A percentile compares a stretch with the other conserved stretches of the same genome.
Evolutionary conservation across 352 stramenopile species (phyloP).

Genomic region (Halophytophthora polymorphica): DNA sequence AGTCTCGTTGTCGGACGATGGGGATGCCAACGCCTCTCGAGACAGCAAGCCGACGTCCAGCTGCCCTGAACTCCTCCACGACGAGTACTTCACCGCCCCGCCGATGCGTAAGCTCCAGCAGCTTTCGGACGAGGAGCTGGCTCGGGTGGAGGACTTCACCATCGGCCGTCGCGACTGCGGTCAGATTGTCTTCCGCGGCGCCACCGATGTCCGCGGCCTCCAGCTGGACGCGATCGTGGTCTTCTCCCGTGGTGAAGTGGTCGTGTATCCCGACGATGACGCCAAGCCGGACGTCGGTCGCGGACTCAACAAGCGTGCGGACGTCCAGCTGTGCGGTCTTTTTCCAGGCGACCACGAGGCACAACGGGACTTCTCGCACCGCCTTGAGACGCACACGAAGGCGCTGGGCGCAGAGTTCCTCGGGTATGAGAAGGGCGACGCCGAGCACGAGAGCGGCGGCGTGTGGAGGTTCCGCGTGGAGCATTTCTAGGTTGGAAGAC

Average conservation of each 20-base stretch:
- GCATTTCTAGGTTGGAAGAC: constrained; percentile 27
- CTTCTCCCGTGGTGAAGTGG: constrained; percentile 34
- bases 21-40: not conserved
- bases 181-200: constrained; percentile 36
- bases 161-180: constrained; percentile 33
- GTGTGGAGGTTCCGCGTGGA: constrained; percentile 50
- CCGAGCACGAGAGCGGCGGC: constrained; percentile 9
- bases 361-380: constrained; percentile 28
- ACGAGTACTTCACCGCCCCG: constrained; percentile 44
- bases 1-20: too few relatives aligned
- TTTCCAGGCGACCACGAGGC: constrained; percentile 18
- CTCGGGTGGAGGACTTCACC: constrained; percentile 35
- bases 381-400: constrained; percentile 35
- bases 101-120: constrained; percentile 24
- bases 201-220: constrained; percentile 41
- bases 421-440: constrained; percentile 21
- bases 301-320: constrained; percentile 46
- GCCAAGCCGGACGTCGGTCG: constrained; percentile 36
- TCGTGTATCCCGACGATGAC: constrained; percentile 43
- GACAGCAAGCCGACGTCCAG: not conserved
- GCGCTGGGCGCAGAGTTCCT: constrained; percentile 32
- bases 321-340: constrained; percentile 33
- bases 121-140: constrained; percentile 38
- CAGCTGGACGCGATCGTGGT: constrained; percentile 41
- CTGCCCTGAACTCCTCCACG: constrained; percentile 29